Conservation (phyloP, 805 yeast species). For the Kodamaea fukazawae region DNA sequence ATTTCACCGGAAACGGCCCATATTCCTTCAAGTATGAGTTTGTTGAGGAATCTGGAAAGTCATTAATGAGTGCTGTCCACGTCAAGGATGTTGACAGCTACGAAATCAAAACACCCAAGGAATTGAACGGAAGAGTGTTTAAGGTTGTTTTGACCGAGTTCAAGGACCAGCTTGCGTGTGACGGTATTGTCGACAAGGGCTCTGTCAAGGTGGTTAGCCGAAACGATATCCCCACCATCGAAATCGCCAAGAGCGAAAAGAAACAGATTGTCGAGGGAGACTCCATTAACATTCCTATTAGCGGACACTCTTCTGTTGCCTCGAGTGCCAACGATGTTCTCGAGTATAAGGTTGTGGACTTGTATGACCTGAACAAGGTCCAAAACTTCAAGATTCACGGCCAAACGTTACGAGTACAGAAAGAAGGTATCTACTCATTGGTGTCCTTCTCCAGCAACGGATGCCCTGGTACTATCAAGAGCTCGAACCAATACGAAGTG, state of each 20-base stretch:
- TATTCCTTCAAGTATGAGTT: slow-evolving; percentile 68
- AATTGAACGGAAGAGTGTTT: slow-evolving; percentile 71
- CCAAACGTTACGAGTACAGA: slow-evolving; percentile 26
- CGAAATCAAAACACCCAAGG: slow-evolving; percentile 51
- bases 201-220: slow-evolving; percentile 57
- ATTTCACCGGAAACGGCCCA: slow-evolving; percentile 78
- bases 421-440: slow-evolving; percentile 45
- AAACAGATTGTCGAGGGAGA: slow-evolving; percentile 61
- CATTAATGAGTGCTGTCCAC: slow-evolving; percentile 24
- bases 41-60: slow-evolving; percentile 39
- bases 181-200: slow-evolving; percentile 65
- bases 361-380: slow-evolving; percentile 21
- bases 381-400: slow-evolving; percentile 10
- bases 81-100: slow-evolving; percentile 38
- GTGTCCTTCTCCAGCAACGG: slow-evolving; percentile 39
- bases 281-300: slow-evolving; percentile 52
- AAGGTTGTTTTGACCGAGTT: slow-evolving; percentile 61
- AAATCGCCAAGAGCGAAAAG: slow-evolving; percentile 13
- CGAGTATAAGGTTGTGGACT: slow-evolving; percentile 26
- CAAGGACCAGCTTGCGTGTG: slow-evolving; percentile 75
- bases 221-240: slow-evolving; percentile 57
- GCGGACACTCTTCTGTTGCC: slow-evolving; percentile 33
- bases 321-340: slow-evolving; percentile 27
- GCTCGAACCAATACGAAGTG: slow-evolving; percentile 19
- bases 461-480: slow-evolving; percentile 41